Conservation (phyloP, 1,284 basidiomycete genomes). For the Sanghuangporus sanghuang region DNA sequence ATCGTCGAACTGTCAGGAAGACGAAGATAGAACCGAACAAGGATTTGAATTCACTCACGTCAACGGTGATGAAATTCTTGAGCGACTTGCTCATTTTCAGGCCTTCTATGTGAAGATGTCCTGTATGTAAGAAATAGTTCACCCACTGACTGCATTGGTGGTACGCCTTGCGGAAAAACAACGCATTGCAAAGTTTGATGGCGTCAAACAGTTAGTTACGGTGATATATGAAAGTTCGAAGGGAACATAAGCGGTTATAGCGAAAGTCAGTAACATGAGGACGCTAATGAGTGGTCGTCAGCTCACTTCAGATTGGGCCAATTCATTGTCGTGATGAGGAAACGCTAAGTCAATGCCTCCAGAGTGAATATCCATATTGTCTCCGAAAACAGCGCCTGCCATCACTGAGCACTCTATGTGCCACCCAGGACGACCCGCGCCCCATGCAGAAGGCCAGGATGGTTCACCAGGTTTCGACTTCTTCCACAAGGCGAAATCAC, state of each 20-base stretch:
- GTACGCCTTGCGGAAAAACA: conserved; percentile 58
- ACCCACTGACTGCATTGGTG: conserved; percentile 94
- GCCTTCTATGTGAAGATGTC: conserved; percentile 97
- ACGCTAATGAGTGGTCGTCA: not conserved
- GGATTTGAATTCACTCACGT: conserved; percentile 49
- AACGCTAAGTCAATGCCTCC: conserved; percentile 97
- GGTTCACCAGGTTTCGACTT: conserved; percentile 97
- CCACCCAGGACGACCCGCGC: conserved; percentile 96
- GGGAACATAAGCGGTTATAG: not conserved
- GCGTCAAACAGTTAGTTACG: not conserved
- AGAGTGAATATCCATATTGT: conserved; percentile 96
- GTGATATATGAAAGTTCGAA: not conserved
- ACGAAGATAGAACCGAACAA: not conserved
- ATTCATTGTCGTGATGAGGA: conserved; percentile 99
- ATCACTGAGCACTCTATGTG: conserved; percentile 99
- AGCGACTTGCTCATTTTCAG: conserved; percentile 99
- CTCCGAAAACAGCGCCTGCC: conserved; percentile 90
- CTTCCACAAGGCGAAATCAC: conserved; percentile 99
- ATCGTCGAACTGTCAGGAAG: not conserved
- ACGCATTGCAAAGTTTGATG: not conserved
- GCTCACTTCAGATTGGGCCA: conserved; percentile 91
- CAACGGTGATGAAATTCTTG: conserved; percentile 99
- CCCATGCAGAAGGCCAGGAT: conserved; percentile 96
- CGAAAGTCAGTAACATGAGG: not conserved
- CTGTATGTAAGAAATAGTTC: conserved; percentile 98